A percentile compares a stretch with the other conserved stretches of the same genome.
Conservation (phyloP, 345 rosid species). For the Isatis tinctoria region DNA sequence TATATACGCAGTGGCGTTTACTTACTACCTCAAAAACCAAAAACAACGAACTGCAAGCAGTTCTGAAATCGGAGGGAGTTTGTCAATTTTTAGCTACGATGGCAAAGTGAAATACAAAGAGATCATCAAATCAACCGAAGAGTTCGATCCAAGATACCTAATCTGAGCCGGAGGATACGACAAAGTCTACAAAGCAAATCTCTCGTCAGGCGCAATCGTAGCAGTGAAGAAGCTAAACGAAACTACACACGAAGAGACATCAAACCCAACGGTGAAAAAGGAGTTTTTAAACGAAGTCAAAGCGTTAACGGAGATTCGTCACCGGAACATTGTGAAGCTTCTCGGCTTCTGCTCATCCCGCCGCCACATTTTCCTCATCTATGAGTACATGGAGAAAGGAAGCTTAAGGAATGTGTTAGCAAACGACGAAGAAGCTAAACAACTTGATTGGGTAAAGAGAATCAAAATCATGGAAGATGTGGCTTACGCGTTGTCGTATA, state of each 20-base stretch:
- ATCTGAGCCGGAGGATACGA: conserved; percentile 23
- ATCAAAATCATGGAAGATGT: conserved; percentile 20
- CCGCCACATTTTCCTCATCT: conserved; percentile 16
- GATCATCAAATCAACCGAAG: conserved; percentile 28
- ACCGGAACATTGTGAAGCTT: conserved; percentile 37
- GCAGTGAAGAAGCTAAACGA: conserved; percentile 34
- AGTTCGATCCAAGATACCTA: conserved; percentile 14
- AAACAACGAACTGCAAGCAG: background rate
- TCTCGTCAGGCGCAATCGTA: background rate
- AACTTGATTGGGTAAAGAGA: conserved; percentile 12
- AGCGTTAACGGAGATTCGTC: conserved; percentile 27
- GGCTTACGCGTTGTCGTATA: conserved; percentile 35
- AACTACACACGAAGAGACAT: background rate
- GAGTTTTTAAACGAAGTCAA: conserved; percentile 31
- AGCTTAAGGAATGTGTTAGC: conserved; percentile 19
- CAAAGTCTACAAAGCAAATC: conserved; percentile 35
- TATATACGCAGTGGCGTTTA: background rate
- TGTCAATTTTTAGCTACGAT: conserved; percentile 9
- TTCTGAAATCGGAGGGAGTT: background rate
- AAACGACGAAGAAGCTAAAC: background rate
- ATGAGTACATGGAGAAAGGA: conserved; percentile 32
- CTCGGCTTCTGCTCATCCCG: conserved; percentile 27
- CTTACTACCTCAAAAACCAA: background rate
- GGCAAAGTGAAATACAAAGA: conserved; percentile 27
- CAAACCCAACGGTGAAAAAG: background rate